These are phyloP conservation scores for Neofusicoccum sp. DNA, from an alignment of 2,329 filamentous ascomycete species.

Conservation along the genomic window DNA sequence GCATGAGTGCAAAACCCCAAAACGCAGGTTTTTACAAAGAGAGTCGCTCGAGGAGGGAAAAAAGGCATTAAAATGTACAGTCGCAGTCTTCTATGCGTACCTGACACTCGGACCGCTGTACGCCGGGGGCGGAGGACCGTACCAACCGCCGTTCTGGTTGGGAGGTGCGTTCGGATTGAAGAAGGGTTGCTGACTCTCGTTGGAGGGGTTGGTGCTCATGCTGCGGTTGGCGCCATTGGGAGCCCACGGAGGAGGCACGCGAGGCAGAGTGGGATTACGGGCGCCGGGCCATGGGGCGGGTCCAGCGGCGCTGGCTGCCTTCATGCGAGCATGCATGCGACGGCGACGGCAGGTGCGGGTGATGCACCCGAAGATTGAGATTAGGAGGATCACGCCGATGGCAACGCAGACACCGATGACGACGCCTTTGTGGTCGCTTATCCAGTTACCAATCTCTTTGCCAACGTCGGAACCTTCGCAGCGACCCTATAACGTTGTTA, in stretches of 20 bases:
- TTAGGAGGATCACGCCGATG: slow-evolving; percentile 65
- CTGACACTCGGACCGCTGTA: neutral
- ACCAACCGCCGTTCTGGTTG: neutral
- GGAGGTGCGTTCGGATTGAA: neutral
- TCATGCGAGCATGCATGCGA: neutral
- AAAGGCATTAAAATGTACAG: neutral
- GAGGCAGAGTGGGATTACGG: neutral
- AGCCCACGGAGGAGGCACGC: slow-evolving; percentile 12
- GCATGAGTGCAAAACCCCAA: neutral
- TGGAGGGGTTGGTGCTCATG: neutral
- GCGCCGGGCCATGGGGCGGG: neutral
- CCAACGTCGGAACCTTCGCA: slow-evolving; percentile 70
- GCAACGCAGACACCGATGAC: slow-evolving; percentile 76
- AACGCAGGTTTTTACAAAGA: neutral
- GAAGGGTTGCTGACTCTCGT: slow-evolving; percentile 5
- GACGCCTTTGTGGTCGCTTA: slow-evolving; percentile 72
- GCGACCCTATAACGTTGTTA: slow-evolving; percentile 51
- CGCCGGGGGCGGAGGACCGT: slow-evolving; percentile 4
- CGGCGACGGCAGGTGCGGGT: slow-evolving; percentile 52
- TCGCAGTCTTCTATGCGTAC: neutral
- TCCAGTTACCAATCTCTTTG: slow-evolving; percentile 72
- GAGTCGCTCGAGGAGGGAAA: too few species aligned
- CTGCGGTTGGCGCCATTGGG: neutral
- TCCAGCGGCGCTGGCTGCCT: neutral
- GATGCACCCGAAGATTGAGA: slow-evolving; percentile 68